A percentile compares a stretch with the other conserved stretches of the same genome.
Conservation (phyloP, 1,139 yeast genomes). For the Kodamaea arcana region DNA sequence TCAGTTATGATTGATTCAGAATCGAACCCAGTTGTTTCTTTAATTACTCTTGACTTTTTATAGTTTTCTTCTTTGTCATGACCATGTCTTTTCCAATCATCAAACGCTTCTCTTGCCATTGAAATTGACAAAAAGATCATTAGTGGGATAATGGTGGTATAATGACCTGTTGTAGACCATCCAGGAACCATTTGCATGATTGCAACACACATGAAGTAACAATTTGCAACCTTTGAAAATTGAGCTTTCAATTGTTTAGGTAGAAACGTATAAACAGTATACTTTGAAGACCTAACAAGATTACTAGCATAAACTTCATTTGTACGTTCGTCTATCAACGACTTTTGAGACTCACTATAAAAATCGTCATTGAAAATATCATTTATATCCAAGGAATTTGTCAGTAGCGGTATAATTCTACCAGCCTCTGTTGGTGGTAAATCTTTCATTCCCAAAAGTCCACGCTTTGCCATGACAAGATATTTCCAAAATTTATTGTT, state of each 20-base stretch:
- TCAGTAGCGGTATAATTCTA: constrained; percentile 64
- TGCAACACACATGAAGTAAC: constrained; percentile 81
- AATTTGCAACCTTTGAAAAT: constrained; percentile 86
- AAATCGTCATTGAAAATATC: constrained; percentile 24
- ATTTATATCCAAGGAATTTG: constrained; percentile 31
- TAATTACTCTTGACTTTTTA: constrained; percentile 45
- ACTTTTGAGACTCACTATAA: constrained; percentile 22
- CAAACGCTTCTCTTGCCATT: constrained; percentile 88
- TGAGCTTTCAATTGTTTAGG: constrained; percentile 90
- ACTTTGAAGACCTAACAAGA: constrained; percentile 79
- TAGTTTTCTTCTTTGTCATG: constrained; percentile 85
- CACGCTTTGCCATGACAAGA: constrained; percentile 21
- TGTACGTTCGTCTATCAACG: constrained; percentile 63
- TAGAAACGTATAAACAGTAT: constrained; percentile 72
- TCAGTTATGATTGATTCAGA: constrained; percentile 39
- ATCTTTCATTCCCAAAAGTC: constrained; percentile 39
- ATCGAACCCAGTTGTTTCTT: constrained; percentile 28
- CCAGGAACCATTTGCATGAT: constrained; percentile 93
- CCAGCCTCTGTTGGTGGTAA: constrained; percentile 63
- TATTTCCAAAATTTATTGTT: constrained; percentile 14
- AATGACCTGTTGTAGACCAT: constrained; percentile 98
- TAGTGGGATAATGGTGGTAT: constrained; percentile 87
- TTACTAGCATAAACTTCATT: constrained; percentile 63
- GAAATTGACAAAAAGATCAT: constrained; percentile 86
- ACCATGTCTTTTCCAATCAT: constrained; percentile 83